Conservation (phyloP, 306 rosid species). For the Astragalus glycyphyllos region DNA sequence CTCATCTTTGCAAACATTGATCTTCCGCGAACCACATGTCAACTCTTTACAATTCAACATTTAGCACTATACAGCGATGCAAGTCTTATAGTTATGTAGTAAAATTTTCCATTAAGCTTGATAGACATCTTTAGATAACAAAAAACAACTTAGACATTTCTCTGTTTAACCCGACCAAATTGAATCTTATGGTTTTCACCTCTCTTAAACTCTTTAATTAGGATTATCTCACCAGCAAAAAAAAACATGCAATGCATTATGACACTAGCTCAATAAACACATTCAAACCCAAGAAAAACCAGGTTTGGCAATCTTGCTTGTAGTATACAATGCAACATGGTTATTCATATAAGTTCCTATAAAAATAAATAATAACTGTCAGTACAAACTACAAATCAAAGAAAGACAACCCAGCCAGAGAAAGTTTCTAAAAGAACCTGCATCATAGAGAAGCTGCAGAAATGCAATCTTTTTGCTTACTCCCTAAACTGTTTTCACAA, state of each 20-base stretch:
- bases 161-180: slow-evolving; percentile 3
- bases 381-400: neutral
- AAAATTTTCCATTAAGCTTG: slow-evolving; percentile 9
- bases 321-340: neutral
- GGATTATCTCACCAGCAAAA: neutral
- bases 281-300: neutral
- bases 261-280: neutral
- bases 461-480: neutral
- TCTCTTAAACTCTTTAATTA: neutral
- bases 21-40: neutral
- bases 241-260: neutral
- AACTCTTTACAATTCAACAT: neutral
- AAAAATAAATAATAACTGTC: neutral
- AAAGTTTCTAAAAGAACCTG: neutral
- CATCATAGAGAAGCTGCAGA: neutral
- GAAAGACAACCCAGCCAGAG: neutral
- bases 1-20: neutral
- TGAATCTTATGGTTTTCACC: slow-evolving; percentile 1
- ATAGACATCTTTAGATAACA: neutral
- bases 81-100: neutral
- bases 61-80: neutral
- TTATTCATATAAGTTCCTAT: neutral
- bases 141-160: neutral
- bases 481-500: neutral
- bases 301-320: neutral